Evolutionary conservation across 2,329 filamentous ascomycete species (phyloP), one percentile per base, ranked within the genome.

Genomic region (Exserohilum turcica): DNA sequence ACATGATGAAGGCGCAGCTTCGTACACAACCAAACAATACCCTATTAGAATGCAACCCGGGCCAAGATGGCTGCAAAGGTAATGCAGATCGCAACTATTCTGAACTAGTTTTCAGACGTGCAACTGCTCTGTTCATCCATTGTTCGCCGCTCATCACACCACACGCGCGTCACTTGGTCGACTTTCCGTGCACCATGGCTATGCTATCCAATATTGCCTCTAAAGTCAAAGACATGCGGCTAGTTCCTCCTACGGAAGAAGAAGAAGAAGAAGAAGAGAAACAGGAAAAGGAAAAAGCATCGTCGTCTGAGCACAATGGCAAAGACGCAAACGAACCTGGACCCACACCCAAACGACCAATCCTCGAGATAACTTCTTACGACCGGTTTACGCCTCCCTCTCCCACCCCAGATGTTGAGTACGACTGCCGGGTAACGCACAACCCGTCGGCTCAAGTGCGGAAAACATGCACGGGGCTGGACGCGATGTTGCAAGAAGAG

Each of bases 351-450:
- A 13, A 48, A 29, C 48, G 39, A 38, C 49, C 54, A 24, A 29
- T 48, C 1, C 50, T 56, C 3, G 49, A 53, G 5, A 53, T 56
- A 28, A 53, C 39, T 4, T 56, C 54, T 13, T 53, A 56, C 10
- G 27, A 56, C 36, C 54, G 54, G n/a, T 42, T 49, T 39, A 45
- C 39, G 1, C 45, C 54, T n/a, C 45, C 42, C 12, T 35, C 12
- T 2, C 54, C 54, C 0, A 46, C 19, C 3, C 54, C 54, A 5
- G 54, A 56, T 4, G 19, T 56, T 1, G 44, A 56, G 38, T 56
- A 56, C 40, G 54, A 56, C 31, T 56, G 54, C 31, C 49, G 54
- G 4, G 27, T 53, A 5, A 56, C 54, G 3, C 16, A 45, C 3
- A 56, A 53, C n/a, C 54, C 54, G 1, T 39, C 44, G 1, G 4